A percentile compares a stretch with the other conserved stretches of the same genome.
These are phyloP conservation scores for Paramecium tetraurelia DNA, from an alignment of 73 alveolate genomes.

Conservation along the genomic window DNA sequence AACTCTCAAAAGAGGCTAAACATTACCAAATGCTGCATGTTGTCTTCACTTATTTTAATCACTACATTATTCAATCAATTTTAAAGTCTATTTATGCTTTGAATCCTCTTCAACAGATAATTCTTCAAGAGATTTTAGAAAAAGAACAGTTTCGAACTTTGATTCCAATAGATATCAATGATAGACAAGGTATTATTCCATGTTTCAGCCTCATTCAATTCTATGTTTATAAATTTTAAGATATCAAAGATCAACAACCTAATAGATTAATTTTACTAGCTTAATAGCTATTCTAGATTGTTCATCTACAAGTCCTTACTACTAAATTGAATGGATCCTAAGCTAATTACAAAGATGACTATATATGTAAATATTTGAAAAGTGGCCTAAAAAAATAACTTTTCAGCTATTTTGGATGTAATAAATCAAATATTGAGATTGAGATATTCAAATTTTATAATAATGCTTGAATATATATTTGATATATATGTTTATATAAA, in stretches of 20 bases:
- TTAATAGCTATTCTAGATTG: neutral
- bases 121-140: neutral
- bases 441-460: neutral
- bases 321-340: neutral
- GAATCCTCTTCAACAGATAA: neutral
- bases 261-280: neutral
- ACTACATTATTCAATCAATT: neutral
- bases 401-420: neutral
- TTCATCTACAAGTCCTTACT: neutral
- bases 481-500: too few species aligned
- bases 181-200: neutral
- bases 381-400: neutral
- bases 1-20: neutral
- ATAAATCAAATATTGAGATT: neutral
- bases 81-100: neutral
- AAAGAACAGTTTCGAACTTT: neutral
- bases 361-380: neutral
- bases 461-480: too few species aligned
- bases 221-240: neutral
- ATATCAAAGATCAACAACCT: neutral
- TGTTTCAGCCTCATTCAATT: neutral
- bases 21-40: neutral
- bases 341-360: neutral
- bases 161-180: neutral
- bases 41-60: neutral